These are phyloP conservation scores for Trametes punicea DNA, from an alignment of 768 basidiomycete species.

Conservation along the genomic window DNA sequence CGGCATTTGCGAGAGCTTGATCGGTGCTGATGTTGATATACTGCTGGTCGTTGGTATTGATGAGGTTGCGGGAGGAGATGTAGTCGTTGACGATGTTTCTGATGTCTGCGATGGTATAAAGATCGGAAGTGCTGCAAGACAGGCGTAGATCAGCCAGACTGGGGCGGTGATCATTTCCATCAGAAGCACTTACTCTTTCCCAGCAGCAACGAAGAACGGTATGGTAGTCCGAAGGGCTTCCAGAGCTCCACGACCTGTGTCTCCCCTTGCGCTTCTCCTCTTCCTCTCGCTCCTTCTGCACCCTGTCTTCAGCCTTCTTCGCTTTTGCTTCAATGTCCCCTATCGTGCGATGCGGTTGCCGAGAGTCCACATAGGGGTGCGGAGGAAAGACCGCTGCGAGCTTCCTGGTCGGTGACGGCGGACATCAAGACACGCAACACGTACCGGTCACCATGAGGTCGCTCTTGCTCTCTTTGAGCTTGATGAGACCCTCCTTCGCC, in stretches of 20 bases:
- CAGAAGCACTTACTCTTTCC: constrained; percentile 51
- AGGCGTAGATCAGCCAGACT: neutral
- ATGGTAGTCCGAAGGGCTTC: constrained; percentile 64
- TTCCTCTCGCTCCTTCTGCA: constrained; percentile 47
- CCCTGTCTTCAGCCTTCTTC: constrained; percentile 55
- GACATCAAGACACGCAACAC: neutral
- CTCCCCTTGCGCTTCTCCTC: constrained; percentile 42
- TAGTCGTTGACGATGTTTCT: constrained; percentile 59
- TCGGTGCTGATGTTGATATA: constrained; percentile 65
- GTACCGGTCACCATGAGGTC: constrained; percentile 45
- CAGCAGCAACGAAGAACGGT: constrained; percentile 60
- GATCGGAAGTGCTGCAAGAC: constrained; percentile 42
- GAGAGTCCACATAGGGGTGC: constrained; percentile 55
- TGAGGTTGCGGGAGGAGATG: constrained; percentile 53
- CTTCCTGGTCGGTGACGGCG: no score
- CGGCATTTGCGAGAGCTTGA: constrained; percentile 28
- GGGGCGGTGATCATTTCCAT: neutral
- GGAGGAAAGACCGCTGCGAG: constrained; percentile 45
- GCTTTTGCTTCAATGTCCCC: constrained; percentile 63
- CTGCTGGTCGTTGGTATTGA: constrained; percentile 63
- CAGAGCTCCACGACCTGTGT: constrained; percentile 66
- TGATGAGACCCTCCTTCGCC: constrained; percentile 72
- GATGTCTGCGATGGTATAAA: constrained; percentile 59
- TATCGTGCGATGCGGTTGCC: constrained; percentile 54
- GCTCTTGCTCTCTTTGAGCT: constrained; percentile 58